These are phyloP conservation scores for Anthostomella pinea DNA, from an alignment of 2,329 filamentous ascomycete species.

Conservation along the genomic window DNA sequence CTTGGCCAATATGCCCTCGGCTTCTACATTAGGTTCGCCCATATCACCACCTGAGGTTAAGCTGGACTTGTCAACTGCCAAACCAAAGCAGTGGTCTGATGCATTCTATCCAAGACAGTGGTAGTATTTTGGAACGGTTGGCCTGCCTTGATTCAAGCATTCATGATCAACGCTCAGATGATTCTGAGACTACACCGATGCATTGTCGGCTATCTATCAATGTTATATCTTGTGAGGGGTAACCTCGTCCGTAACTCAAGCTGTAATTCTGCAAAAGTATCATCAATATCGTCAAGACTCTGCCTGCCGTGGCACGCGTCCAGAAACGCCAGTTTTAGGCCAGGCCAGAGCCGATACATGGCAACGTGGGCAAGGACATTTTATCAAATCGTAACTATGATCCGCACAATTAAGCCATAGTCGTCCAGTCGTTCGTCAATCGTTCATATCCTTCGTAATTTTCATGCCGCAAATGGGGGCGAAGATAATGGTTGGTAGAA, in stretches of 20 bases:
- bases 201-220: conserved; percentile 19
- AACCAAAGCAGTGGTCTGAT: no score
- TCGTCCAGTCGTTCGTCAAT: conserved; percentile 27
- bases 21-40: no score
- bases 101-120: no score
- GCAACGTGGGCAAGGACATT: conserved; percentile 21
- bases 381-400: conserved; percentile 29
- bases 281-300: conserved; percentile 23
- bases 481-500: no score
- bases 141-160: no score
- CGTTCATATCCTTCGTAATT: conserved; percentile 30
- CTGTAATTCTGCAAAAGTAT: conserved; percentile 6
- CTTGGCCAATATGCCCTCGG: no score
- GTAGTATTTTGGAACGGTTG: no score
- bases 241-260: conserved; percentile 12
- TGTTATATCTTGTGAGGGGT: conserved; percentile 14
- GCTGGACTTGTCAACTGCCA: no score
- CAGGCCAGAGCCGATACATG: conserved; percentile 22
- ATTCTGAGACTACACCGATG: not conserved
- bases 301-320: no score
- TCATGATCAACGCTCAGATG: no score
- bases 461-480: conserved; percentile 22
- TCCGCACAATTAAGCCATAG: conserved; percentile 20
- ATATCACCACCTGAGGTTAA: no score
- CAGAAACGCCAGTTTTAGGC: conserved; percentile 29